Evolutionary conservation across 352 stramenopile species (phyloP), one percentile per base, ranked within the genome.

Genomic region (Globisporangium apiculatum): DNA sequence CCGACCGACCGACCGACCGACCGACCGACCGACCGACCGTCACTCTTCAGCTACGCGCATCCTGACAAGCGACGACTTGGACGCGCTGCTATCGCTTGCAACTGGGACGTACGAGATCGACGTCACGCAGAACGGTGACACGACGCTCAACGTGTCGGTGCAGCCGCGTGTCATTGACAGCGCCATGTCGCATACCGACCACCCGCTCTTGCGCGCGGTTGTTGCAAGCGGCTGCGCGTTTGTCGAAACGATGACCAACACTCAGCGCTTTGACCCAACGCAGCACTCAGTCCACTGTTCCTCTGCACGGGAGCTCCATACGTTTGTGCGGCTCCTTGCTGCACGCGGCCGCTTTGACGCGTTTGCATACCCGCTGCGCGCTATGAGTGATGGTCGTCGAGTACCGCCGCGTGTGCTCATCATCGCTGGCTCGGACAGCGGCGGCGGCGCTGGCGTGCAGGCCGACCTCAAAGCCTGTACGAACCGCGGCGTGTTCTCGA

Each of bases 371-470:
- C 59, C 52, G 5, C 48, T 65, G 10, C 45, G 10, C 36, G 38
- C 54, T 35, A 31, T 31, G 24, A 31, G 1, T 6, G 11, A 24
- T 6, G 24, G 45, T 35, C n/a, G 48, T n/a, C 49, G 37, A 10
- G 42, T 53, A 0, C 51, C 62, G 10, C 59, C 72, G 24, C 73
- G 74, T 8, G 86, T 97, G 24, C 90, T 97, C 51, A 97, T 87
- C 31, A 97, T 98, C 59, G 94, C 94, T 7, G 94, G 94, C 50
- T 96, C 82, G 2, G 94, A 98, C 71, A 97, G 86, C 11, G 91
- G 92, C 15, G 94, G 72, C 4, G 72, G 72, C 3, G 94, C 94
- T 5, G 94, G 94, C 38, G 91, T 98, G 53, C 92, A 98, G 71
- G 94, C 94, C 12, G 94, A 98, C 61, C 66, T 98, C 60, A 94